phyloP scores from a whole-genome alignment of 2,329 filamentous ascomycete genomes.

The Sodiomyces alkalinus region DNA sequence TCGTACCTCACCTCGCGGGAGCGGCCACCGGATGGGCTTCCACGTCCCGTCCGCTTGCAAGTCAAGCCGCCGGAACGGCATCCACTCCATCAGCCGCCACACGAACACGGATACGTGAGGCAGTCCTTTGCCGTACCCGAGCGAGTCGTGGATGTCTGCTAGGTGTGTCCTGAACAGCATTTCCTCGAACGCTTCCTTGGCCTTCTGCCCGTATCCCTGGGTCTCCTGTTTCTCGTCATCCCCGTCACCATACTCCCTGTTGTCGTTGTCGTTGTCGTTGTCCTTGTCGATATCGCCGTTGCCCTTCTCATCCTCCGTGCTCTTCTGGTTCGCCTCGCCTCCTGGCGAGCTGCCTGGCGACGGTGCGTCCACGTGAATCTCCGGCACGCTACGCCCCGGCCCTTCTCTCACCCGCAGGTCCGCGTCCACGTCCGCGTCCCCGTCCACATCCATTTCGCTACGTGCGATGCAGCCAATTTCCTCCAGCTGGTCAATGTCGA shows the following conservation, averaged over 20 bases:
- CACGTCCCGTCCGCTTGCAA: slow-evolving; percentile 56
- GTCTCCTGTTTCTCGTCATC: slow-evolving; percentile 7
- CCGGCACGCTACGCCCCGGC: slow-evolving; percentile 15
- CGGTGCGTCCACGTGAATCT: slow-evolving; percentile 13
- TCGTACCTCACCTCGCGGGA: slow-evolving; percentile 62
- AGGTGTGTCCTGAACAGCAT: slow-evolving; percentile 42
- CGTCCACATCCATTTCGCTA: too few species aligned
- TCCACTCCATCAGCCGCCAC: slow-evolving; percentile 70
- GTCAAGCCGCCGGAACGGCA: slow-evolving; percentile 72
- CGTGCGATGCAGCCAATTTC: slow-evolving; percentile 50
- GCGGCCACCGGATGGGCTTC: slow-evolving; percentile 67
- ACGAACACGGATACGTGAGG: slow-evolving; percentile 37
- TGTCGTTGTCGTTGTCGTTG: too few species aligned
- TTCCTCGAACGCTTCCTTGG: slow-evolving; percentile 30
- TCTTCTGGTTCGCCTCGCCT: too few species aligned
- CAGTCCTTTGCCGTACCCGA: slow-evolving; percentile 48
- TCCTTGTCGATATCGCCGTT: too few species aligned
- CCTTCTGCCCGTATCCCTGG: too few species aligned
- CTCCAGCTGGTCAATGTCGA: slow-evolving; percentile 53
- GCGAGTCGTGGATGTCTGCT: slow-evolving; percentile 52
- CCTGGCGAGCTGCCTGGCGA: slow-evolving; percentile 5
- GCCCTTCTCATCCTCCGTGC: too few species aligned
- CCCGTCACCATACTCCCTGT: too few species aligned
- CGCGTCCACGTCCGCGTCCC: slow-evolving; percentile 8
- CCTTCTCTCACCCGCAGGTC: too few species aligned